Evolutionary conservation across 192 early-diverging fungal species (phyloP).

Genomic region (Backusella mclennaniae): DNA sequence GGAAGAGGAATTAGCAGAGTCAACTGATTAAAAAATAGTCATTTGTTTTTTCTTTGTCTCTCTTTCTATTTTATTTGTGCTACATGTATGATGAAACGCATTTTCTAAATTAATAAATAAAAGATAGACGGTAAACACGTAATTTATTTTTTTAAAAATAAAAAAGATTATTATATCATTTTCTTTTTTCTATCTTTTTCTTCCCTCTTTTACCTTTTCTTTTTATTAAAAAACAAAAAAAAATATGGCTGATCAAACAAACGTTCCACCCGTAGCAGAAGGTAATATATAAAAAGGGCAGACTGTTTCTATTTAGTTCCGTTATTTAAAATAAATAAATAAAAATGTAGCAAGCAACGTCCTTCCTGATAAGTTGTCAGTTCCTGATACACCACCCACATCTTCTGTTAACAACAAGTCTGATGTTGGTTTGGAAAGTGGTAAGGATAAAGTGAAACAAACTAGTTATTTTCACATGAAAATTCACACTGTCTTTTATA

Average conservation of each 20-base stretch:
- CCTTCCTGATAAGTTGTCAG: background rate
- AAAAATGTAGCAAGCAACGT: background rate
- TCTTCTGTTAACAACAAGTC: background rate
- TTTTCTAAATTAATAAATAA: background rate
- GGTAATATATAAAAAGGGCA: background rate
- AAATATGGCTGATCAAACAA: constrained; percentile 1
- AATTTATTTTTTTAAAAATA: background rate
- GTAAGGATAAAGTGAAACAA: background rate
- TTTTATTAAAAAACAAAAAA: background rate
- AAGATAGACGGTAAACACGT: background rate
- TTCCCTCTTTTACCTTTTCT: constrained; percentile 1
- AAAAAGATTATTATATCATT: background rate
- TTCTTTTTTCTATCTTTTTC: background rate
- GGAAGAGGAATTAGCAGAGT: constrained; percentile 13
- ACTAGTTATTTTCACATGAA: background rate
- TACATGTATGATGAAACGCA: background rate
- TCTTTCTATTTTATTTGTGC: no score
- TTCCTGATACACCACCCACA: background rate
- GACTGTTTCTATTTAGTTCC: background rate
- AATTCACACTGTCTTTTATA: background rate
- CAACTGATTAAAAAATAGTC: background rate
- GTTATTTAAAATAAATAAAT: background rate
- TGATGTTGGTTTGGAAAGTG: background rate
- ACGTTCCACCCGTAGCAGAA: background rate
- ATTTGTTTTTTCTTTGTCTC: background rate